Evolutionary conservation across 495 filamentous ascomycete genomes (phyloP).

Genomic region (Corynascus novoguineensis): DNA sequence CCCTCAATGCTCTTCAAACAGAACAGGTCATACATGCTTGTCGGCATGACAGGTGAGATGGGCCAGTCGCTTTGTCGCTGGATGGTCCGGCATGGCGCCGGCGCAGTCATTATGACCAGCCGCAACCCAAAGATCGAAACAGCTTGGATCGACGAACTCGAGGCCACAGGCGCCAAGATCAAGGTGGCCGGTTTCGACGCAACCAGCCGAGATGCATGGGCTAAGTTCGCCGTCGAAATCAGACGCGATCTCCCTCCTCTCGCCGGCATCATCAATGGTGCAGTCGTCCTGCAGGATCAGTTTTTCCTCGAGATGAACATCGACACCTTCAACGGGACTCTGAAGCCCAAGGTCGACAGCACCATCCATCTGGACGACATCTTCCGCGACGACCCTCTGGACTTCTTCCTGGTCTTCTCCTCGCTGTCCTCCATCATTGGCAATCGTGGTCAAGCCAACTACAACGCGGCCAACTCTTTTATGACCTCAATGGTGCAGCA

Average conservation of each 20-base stretch:
- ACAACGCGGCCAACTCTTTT: constrained; percentile 55
- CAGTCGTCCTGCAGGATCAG: constrained; percentile 44
- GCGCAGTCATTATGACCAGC: constrained; percentile 46
- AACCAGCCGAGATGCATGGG: background rate
- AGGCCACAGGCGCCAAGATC: background rate
- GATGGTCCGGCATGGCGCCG: constrained; percentile 49
- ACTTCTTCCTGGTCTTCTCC: constrained; percentile 56
- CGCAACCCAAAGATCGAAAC: constrained; percentile 38
- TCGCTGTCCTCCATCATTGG: constrained; percentile 43
- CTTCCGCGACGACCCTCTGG: constrained; percentile 39
- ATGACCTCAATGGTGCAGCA: constrained; percentile 39
- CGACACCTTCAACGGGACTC: constrained; percentile 24
- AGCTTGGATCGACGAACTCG: background rate
- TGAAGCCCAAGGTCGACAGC: constrained; percentile 40
- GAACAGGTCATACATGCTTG: constrained; percentile 46
- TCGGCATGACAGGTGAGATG: constrained; percentile 45
- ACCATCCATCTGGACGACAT: constrained; percentile 32
- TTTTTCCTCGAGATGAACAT: constrained; percentile 36
- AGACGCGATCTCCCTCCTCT: constrained; percentile 35
- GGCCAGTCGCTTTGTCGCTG: constrained; percentile 48
- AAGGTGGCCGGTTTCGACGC: background rate
- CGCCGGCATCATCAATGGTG: constrained; percentile 42
- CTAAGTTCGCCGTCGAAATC: background rate
- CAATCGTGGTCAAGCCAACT: constrained; percentile 50
- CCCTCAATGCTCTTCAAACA: background rate